A percentile compares a stretch with the other conserved stretches of the same genome.
These are phyloP conservation scores for Mercurialis annua DNA, from an alignment of 345 rosid species.

Conservation along the genomic window DNA sequence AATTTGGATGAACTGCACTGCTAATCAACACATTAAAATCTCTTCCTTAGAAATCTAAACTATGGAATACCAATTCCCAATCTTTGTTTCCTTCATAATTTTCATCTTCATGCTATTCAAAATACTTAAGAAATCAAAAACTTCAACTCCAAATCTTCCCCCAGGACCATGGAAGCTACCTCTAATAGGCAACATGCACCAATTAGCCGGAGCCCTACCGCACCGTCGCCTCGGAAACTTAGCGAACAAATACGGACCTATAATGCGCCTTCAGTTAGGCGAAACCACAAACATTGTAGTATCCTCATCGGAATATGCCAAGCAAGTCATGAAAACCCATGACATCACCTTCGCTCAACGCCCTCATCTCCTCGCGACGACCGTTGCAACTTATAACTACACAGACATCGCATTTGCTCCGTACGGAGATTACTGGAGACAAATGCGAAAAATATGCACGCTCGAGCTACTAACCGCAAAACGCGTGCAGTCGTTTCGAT, in stretches of 20 bases:
- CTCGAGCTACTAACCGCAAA: conserved; percentile 10
- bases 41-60: no score
- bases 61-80: conserved; percentile 12
- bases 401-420: conserved; percentile 4
- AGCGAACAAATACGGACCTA: conserved; percentile 10
- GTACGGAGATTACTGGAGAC: conserved; percentile 14
- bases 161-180: conserved; percentile 22
- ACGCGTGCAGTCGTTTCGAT: not conserved
- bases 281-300: conserved; percentile 5
- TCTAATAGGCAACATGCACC: conserved; percentile 18
- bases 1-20: not conserved
- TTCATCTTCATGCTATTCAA: conserved; percentile 15
- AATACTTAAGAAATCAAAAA: not conserved
- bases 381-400: not conserved
- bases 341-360: conserved; percentile 14
- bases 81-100: conserved; percentile 11
- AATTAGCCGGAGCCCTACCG: conserved; percentile 13
- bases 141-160: conserved; percentile 8
- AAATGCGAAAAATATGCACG: conserved; percentile 6
- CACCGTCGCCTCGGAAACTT: conserved; percentile 17
- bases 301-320: conserved; percentile 18
- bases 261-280: conserved; percentile 18
- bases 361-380: conserved; percentile 1
- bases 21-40: not conserved
- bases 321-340: conserved; percentile 20